Conservation (phyloP, 805 yeast species). For the Cyberlindnera maclurae region DNA sequence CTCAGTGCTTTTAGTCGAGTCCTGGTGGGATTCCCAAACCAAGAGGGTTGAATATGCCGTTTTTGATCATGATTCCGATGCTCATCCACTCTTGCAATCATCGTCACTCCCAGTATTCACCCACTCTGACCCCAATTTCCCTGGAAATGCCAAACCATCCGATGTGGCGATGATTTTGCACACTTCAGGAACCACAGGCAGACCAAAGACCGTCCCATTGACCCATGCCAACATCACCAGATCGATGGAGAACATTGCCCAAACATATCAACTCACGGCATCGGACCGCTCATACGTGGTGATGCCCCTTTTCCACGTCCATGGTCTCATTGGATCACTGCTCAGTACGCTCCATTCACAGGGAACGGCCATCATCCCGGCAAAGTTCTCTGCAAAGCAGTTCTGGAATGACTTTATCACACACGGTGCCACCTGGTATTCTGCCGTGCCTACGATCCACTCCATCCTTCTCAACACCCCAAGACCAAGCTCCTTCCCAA, state of each 20-base stretch:
- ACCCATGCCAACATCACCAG: slow-evolving; percentile 57
- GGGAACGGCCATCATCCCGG: slow-evolving; percentile 58
- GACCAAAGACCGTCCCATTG: slow-evolving; percentile 70
- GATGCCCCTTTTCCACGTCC: slow-evolving; percentile 77
- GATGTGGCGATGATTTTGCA: slow-evolving; percentile 62
- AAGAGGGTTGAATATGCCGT: slow-evolving; percentile 36
- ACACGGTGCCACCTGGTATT: slow-evolving; percentile 58
- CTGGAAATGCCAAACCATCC: slow-evolving; percentile 38
- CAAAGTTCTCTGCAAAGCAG: slow-evolving; percentile 48
- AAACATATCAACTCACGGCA: slow-evolving; percentile 45
- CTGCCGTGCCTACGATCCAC: slow-evolving; percentile 75
- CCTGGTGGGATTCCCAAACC: slow-evolving; percentile 37
- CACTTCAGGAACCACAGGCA: slow-evolving; percentile 72
- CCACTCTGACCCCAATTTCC: slow-evolving; percentile 26
- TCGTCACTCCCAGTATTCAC: slow-evolving; percentile 23
- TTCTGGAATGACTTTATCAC: slow-evolving; percentile 54
- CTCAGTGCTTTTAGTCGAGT: slow-evolving; percentile 44
- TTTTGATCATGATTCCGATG: slow-evolving; percentile 18
- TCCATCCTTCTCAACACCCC: slow-evolving; percentile 50
- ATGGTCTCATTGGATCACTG: slow-evolving; percentile 62
- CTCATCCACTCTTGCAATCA: slow-evolving; percentile 26
- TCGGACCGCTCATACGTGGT: slow-evolving; percentile 54
- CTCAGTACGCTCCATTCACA: slow-evolving; percentile 54
- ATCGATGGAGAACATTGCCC: slow-evolving; percentile 50
- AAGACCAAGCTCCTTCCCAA: slow-evolving; percentile 43